Conservation (phyloP, 2,329 filamentous ascomycete genomes). For the Monosporascus cannonballus region DNA sequence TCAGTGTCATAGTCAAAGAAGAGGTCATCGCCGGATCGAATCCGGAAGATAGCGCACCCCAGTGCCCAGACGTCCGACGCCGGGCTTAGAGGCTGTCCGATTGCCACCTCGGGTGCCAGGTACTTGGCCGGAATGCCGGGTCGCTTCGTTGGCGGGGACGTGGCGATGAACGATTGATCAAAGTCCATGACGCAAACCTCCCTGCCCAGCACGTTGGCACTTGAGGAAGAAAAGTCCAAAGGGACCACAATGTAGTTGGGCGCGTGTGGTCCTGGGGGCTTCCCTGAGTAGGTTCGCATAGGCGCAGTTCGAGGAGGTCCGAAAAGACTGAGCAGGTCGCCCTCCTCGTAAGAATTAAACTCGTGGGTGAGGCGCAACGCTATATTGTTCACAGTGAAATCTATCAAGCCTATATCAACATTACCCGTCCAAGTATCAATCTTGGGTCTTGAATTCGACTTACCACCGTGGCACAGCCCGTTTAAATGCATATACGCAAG, state of each 20-base stretch:
- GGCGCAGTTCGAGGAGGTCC: conserved; percentile 6
- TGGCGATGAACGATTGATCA: conserved; percentile 6
- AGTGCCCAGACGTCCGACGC: conserved; percentile 13
- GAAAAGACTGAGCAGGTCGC: neutral
- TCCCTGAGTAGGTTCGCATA: conserved; percentile 10
- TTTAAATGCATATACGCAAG: conserved; percentile 13
- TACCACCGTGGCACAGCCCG: conserved; percentile 21
- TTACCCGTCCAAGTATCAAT: conserved; percentile 9
- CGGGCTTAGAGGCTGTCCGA: conserved; percentile 8
- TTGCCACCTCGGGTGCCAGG: conserved; percentile 17
- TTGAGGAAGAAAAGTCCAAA: conserved; percentile 13
- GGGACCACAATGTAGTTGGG: conserved; percentile 18
- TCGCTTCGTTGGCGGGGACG: conserved; percentile 10
- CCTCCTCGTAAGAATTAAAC: too few relatives aligned
- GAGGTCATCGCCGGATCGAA: conserved; percentile 7
- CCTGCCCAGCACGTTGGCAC: conserved; percentile 7
- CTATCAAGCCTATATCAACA: conserved; percentile 13
- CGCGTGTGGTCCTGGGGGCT: conserved; percentile 10
- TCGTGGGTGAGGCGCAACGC: neutral
- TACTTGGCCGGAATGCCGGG: conserved; percentile 15
- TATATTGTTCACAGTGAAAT: conserved; percentile 3
- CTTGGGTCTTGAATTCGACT: conserved; percentile 1
- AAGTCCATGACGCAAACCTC: conserved; percentile 10
- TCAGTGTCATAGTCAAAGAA: conserved; percentile 7
- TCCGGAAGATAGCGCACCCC: conserved; percentile 1